These are phyloP conservation scores for Ligustrum vulgare DNA, from an alignment of 257 asterid genomes.

Conservation along the genomic window DNA sequence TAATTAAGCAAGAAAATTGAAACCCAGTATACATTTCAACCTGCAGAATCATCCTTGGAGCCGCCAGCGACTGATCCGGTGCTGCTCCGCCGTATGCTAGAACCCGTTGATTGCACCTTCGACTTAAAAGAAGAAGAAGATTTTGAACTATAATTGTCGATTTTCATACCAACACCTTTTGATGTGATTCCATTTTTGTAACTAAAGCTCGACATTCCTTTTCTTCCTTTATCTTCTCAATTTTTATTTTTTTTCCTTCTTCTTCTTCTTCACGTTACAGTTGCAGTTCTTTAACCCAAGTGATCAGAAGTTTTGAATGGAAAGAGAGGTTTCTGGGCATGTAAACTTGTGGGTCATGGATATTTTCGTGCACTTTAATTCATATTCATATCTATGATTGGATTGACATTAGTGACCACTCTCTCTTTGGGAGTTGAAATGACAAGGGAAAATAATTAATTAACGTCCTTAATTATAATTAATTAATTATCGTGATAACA, in stretches of 20 bases:
- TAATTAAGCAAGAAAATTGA: conserved; percentile 17
- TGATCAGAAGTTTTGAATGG: conserved; percentile 27
- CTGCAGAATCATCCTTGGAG: conserved; percentile 44
- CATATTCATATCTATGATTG: not conserved
- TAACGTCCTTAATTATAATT: not conserved
- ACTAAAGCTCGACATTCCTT: conserved; percentile 44
- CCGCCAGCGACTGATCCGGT: conserved; percentile 32
- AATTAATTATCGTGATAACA: not conserved
- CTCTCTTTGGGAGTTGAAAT: not conserved
- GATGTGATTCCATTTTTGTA: conserved; percentile 51
- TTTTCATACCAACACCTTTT: conserved; percentile 39
- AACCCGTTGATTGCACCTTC: conserved; percentile 31
- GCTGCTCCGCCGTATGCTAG: conserved; percentile 51
- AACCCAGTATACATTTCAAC: conserved; percentile 30
- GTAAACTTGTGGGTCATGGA: conserved; percentile 30
- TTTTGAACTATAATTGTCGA: conserved; percentile 45
- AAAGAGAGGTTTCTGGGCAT: conserved; percentile 20
- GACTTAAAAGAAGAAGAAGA: conserved; percentile 52
- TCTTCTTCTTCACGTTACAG: conserved; percentile 24
- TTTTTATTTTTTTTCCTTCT: not conserved
- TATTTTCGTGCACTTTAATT: conserved; percentile 20
- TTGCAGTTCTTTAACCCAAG: not conserved
- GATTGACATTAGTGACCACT: not conserved
- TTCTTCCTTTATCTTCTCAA: conserved; percentile 2
- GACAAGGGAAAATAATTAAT: not conserved